A percentile compares a stretch with the other conserved stretches of the same genome.
phyloP scores from a whole-genome alignment of 352 stramenopile species.

The Phytophthora fragariaefolia region DNA sequence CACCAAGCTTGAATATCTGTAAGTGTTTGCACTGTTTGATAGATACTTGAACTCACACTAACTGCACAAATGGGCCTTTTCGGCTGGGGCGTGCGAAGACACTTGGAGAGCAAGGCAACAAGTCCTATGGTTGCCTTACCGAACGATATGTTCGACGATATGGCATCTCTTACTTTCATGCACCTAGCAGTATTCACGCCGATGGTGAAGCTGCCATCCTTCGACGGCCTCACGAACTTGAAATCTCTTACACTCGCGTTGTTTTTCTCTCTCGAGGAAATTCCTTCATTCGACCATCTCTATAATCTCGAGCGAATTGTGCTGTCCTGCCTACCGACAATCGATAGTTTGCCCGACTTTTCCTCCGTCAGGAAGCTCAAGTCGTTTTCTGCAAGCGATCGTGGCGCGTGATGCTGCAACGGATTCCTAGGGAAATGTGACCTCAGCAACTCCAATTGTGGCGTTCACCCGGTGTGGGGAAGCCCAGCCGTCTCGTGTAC shows the following conservation, averaged over 20 bases:
- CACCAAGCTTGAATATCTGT: constrained; percentile 38
- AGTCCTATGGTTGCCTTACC: constrained; percentile 9
- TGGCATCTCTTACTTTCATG: constrained; percentile 35
- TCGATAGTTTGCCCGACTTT: neutral
- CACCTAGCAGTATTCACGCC: constrained; percentile 19
- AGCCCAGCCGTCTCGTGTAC: no score
- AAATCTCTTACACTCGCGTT: neutral
- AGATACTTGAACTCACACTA: no score
- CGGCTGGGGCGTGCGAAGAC: no score
- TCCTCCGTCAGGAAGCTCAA: neutral
- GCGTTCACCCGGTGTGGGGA: neutral
- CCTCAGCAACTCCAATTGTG: neutral
- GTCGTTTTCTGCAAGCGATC: neutral
- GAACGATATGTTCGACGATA: constrained; percentile 12
- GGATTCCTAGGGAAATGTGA: neutral
- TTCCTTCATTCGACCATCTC: neutral
- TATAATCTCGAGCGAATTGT: neutral
- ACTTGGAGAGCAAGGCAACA: constrained; percentile 4
- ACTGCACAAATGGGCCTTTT: no score
- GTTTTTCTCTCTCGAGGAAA: neutral
- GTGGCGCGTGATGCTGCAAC: neutral
- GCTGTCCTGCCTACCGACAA: neutral
- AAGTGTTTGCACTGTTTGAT: neutral
- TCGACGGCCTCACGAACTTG: constrained; percentile 28
- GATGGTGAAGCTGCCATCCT: constrained; percentile 13